Conservation (phyloP, 345 rosid species). For the Salix viminalis region DNA sequence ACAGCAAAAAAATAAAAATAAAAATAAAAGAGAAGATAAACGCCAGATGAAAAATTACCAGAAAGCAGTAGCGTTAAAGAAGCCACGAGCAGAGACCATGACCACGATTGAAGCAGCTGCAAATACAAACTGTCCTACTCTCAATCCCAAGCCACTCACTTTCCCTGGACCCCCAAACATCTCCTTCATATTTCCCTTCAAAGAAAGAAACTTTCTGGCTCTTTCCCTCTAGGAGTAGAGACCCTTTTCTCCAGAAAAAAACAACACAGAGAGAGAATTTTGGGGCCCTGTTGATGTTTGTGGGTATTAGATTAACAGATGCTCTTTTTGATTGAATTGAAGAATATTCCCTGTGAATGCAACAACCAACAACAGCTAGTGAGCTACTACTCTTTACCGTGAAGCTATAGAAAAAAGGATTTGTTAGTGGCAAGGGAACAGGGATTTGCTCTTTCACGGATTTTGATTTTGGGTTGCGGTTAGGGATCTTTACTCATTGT, state of each 20-base stretch:
- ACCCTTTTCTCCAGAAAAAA: background rate
- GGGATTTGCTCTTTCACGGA: background rate
- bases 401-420: background rate
- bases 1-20: background rate
- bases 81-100: constrained; percentile 35
- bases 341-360: background rate
- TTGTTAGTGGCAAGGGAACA: background rate
- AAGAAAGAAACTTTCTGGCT: background rate
- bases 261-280: background rate
- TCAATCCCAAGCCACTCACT: constrained; percentile 36
- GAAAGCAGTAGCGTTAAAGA: constrained; percentile 41
- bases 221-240: background rate
- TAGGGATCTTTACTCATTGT: background rate
- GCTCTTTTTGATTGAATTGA: background rate
- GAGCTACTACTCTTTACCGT: background rate
- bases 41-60: constrained; percentile 22
- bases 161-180: constrained; percentile 46
- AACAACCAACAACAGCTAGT: background rate
- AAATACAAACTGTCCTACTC: constrained; percentile 37
- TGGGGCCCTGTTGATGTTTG: background rate
- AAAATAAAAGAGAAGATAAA: background rate
- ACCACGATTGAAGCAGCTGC: constrained; percentile 41
- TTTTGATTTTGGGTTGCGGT: constrained; percentile 3
- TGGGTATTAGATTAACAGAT: background rate
- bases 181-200: constrained; percentile 29